These are phyloP conservation scores for Sechiopsis laciniata DNA, from an alignment of 306 rosid genomes.

Conservation along the genomic window DNA sequence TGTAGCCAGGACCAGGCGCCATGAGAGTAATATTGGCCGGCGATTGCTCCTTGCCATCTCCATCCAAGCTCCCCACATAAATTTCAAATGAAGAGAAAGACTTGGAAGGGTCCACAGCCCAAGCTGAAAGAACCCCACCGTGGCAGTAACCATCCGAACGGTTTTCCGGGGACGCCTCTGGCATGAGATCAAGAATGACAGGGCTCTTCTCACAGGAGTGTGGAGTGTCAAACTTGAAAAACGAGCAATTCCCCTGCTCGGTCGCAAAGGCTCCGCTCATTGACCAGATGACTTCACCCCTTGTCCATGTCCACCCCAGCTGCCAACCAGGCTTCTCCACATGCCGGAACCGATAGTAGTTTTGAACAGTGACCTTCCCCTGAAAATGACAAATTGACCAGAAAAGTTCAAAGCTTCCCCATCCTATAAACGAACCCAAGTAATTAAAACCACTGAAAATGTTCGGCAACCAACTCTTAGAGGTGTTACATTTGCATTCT, in stretches of 20 bases:
- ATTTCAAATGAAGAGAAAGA: slow-evolving; percentile 66
- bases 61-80: slow-evolving; percentile 39
- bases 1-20: slow-evolving; percentile 81
- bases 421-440: too few relatives aligned
- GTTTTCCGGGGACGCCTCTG: slow-evolving; percentile 35
- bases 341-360: slow-evolving; percentile 55
- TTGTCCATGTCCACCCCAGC: slow-evolving; percentile 66
- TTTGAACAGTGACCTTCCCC: slow-evolving; percentile 64
- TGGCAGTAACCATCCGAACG: slow-evolving; percentile 56
- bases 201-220: slow-evolving; percentile 64
- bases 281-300: slow-evolving; percentile 64
- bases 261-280: slow-evolving; percentile 72
- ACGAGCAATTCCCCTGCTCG: slow-evolving; percentile 52
- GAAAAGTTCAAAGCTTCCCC: slow-evolving; percentile 8
- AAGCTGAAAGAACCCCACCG: slow-evolving; percentile 60
- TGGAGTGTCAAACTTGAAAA: slow-evolving; percentile 39
- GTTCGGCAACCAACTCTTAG: too few relatives aligned
- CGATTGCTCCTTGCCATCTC: slow-evolving; percentile 26
- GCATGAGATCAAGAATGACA: slow-evolving; percentile 44
- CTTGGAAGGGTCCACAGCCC: slow-evolving; percentile 37
- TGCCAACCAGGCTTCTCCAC: slow-evolving; percentile 71
- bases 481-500: too few relatives aligned
- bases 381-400: slow-evolving; percentile 22
- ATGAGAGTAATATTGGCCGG: slow-evolving; percentile 53
- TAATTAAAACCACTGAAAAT: too few relatives aligned